Evolutionary conservation across 208 protist genomes (phyloP).

Genomic region (Leishmania lainsoni): DNA sequence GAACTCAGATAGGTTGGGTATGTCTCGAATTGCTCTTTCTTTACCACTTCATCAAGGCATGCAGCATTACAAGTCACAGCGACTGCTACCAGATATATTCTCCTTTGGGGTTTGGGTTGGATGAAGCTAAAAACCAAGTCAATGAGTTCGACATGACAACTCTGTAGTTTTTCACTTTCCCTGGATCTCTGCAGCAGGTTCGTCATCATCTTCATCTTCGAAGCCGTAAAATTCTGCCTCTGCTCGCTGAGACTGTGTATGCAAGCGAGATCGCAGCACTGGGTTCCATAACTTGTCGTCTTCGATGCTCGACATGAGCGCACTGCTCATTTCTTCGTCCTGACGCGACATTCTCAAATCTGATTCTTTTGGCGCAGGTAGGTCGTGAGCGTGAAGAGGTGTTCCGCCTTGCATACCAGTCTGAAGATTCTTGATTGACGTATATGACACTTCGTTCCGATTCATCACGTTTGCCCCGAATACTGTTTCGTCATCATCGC

Average conservation of each 20-base stretch:
- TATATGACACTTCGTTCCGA: slow-evolving; percentile 64
- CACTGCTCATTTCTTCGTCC: slow-evolving; percentile 86
- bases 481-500: slow-evolving; percentile 78
- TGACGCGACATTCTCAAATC: slow-evolving; percentile 76
- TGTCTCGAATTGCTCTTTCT: not conserved
- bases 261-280: slow-evolving; percentile 68
- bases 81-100: not conserved
- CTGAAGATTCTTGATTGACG: slow-evolving; percentile 75
- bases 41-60: not conserved
- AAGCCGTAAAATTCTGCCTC: slow-evolving; percentile 80
- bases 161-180: not conserved
- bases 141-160: not conserved
- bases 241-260: slow-evolving; percentile 55
- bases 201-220: slow-evolving; percentile 84
- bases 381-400: slow-evolving; percentile 80
- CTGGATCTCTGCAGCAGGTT: not conserved
- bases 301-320: slow-evolving; percentile 90
- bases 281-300: slow-evolving; percentile 93
- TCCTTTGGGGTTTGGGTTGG: not conserved
- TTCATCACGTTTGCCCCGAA: slow-evolving; percentile 81
- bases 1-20: no score
- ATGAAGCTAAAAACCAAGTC: not conserved
- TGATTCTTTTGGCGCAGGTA: slow-evolving; percentile 72
- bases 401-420: slow-evolving; percentile 83
- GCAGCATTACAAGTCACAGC: not conserved